Percentiles rank a stretch among this genome's conserved stretches.
Conservation (phyloP, 768 basidiomycete genomes). For the Trichaptum fuscoviolaceum region DNA sequence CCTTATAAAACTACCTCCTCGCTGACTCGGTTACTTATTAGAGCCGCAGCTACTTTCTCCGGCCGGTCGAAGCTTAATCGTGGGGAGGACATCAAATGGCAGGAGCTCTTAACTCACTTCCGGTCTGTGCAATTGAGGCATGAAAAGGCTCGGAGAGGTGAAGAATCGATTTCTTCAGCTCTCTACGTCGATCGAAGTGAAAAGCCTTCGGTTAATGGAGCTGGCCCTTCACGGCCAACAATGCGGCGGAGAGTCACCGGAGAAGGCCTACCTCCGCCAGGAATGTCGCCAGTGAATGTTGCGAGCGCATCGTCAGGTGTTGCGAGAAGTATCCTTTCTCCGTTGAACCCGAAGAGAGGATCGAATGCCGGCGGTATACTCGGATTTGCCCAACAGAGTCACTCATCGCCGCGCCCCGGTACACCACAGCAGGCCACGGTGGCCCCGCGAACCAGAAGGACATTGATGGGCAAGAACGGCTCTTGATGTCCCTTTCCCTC, state of each 20-base stretch:
- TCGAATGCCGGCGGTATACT: slow-evolving; percentile 27
- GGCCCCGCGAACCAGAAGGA: background rate
- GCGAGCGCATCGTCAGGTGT: slow-evolving; percentile 13
- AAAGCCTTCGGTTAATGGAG: slow-evolving; percentile 1
- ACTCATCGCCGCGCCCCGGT: background rate
- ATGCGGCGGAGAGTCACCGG: slow-evolving; percentile 64
- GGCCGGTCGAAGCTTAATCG: slow-evolving; percentile 70
- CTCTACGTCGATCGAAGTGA: slow-evolving; percentile 36
- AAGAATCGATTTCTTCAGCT: slow-evolving; percentile 47
- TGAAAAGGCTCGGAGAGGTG: slow-evolving; percentile 84
- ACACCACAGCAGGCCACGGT: background rate
- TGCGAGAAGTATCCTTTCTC: slow-evolving; percentile 49
- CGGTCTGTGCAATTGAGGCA: slow-evolving; percentile 84
- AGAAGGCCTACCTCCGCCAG: slow-evolving; percentile 28
- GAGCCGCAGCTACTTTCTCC: slow-evolving; percentile 28
- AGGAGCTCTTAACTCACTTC: slow-evolving; percentile 90
- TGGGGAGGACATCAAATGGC: slow-evolving; percentile 95
- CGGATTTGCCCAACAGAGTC: background rate
- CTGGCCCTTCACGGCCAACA: slow-evolving; percentile 34
- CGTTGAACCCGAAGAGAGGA: slow-evolving; percentile 65
- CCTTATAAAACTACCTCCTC: background rate
- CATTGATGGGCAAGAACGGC: background rate
- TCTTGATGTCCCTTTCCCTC: background rate
- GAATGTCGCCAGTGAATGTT: background rate
- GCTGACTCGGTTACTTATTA: background rate